Percentiles rank a stretch among this genome's conserved stretches.
phyloP scores from a whole-genome alignment of 257 asterid species.

The Asclepias syriaca region DNA sequence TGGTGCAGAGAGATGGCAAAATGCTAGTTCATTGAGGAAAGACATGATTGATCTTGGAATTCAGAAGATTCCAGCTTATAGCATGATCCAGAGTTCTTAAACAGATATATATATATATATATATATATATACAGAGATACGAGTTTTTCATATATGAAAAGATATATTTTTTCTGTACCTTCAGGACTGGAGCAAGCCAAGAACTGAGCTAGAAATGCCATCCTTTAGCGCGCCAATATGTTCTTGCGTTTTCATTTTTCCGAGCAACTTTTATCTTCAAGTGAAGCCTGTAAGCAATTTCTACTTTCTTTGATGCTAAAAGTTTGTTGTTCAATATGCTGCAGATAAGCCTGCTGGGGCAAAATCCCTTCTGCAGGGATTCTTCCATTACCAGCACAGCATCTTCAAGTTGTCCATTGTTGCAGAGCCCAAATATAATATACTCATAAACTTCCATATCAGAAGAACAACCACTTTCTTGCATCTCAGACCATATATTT shows the following conservation, averaged over 20 bases:
- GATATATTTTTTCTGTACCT: too few relatives aligned
- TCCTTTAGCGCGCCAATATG: conserved; percentile 84
- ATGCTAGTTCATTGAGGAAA: conserved; percentile 62
- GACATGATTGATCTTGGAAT: conserved; percentile 61
- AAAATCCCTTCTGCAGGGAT: conserved; percentile 54
- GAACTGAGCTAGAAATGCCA: conserved; percentile 51
- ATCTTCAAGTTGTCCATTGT: conserved; percentile 68
- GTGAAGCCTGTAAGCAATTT: conserved; percentile 64
- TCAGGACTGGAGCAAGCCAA: too few relatives aligned
- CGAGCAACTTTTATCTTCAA: conserved; percentile 68
- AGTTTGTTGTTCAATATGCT: conserved; percentile 73
- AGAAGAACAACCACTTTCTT: conserved; percentile 60
- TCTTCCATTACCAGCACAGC: conserved; percentile 78
- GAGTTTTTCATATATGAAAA: not conserved
- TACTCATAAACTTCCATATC: conserved; percentile 76
- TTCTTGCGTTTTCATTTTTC: conserved; percentile 55
- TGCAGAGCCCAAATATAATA: conserved; percentile 71
- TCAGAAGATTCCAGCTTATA: conserved; percentile 67
- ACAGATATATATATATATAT: not conserved
- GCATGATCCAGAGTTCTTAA: conserved; percentile 20
- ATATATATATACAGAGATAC: not conserved
- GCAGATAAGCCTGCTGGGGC: conserved; percentile 65
- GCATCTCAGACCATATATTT: conserved; percentile 76
- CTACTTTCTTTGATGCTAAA: conserved; percentile 59
- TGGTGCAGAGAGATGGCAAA: conserved; percentile 66